Percentiles rank a stretch among this genome's conserved stretches.
These are phyloP conservation scores for Simmondsia chinensis DNA, from an alignment of 148 eudicot species.

Conservation along the genomic window DNA sequence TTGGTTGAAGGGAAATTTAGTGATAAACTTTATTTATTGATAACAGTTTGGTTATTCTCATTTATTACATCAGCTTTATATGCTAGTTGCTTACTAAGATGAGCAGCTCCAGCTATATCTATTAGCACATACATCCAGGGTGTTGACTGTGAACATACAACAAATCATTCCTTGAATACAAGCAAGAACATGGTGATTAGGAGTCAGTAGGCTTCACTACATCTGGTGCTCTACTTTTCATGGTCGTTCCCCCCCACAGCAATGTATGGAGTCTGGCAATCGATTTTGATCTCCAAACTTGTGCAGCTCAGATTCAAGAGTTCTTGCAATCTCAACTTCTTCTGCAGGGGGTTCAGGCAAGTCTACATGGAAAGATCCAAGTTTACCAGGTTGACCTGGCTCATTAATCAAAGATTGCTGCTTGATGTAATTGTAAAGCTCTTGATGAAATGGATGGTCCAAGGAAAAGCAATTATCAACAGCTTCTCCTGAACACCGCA, in stretches of 20 bases:
- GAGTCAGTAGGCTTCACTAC: background rate
- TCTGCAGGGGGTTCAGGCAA: slow-evolving; percentile 27
- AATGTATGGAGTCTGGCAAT: slow-evolving; percentile 16
- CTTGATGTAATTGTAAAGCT: slow-evolving; percentile 39
- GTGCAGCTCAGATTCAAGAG: slow-evolving; percentile 35
- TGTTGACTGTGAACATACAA: too few species aligned
- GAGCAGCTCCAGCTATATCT: too few species aligned
- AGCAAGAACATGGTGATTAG: background rate
- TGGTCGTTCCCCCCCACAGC: slow-evolving; percentile 16
- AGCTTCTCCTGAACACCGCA: slow-evolving; percentile 7
- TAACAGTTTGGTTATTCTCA: too few species aligned
- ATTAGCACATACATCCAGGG: too few species aligned
- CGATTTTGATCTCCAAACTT: slow-evolving; percentile 19
- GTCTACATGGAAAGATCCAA: slow-evolving; percentile 46
- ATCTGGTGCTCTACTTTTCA: background rate
- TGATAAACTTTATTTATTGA: too few species aligned
- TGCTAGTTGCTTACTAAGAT: too few species aligned
- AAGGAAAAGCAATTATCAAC: slow-evolving; percentile 30
- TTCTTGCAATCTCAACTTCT: slow-evolving; percentile 30
- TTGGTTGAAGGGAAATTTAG: too few species aligned
- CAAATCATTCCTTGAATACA: too few species aligned
- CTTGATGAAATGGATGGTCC: slow-evolving; percentile 46
- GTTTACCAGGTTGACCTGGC: slow-evolving; percentile 21
- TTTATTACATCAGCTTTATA: too few species aligned
- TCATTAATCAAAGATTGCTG: slow-evolving; percentile 21